phyloP scores from a whole-genome alignment of 106 monocot species.

The Phalaenopsis aphrodite region DNA sequence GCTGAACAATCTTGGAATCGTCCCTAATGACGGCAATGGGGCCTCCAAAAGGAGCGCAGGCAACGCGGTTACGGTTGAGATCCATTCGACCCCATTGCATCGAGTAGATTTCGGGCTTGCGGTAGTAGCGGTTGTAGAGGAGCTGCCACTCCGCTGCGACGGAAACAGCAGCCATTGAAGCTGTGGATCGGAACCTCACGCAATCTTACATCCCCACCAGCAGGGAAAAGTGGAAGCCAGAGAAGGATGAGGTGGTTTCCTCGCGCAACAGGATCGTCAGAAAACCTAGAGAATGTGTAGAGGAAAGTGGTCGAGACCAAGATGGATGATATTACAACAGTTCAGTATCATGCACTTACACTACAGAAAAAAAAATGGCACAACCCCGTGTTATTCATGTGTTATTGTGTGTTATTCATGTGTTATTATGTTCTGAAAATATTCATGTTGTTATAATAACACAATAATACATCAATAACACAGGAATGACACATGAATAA shows the following conservation, averaged over 20 bases:
- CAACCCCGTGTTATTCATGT: no score
- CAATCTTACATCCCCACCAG: background rate
- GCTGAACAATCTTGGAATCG: conserved; percentile 96
- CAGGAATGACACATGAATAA: no score
- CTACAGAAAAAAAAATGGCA: no score
- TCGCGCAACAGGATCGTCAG: background rate
- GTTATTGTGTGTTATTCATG: no score
- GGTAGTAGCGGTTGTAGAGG: conserved; percentile 87
- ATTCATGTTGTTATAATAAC: no score
- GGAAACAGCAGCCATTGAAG: conserved; percentile 49
- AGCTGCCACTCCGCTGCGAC: conserved; percentile 98
- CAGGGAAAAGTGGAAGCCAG: background rate
- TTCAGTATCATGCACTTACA: no score
- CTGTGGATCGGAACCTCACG: background rate
- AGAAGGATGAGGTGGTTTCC: background rate
- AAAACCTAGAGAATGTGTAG: background rate
- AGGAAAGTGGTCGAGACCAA: background rate
- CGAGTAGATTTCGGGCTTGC: conserved; percentile 64
- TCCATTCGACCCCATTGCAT: conserved; percentile 70
- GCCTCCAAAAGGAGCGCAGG: conserved; percentile 86
- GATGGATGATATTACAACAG: no score
- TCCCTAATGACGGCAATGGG: conserved; percentile 94
- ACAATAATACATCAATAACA: no score
- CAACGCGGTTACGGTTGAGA: conserved; percentile 79
- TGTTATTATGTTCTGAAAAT: no score